phyloP scores from a whole-genome alignment of 768 basidiomycete genomes.

The Termitomyces sp. region DNA sequence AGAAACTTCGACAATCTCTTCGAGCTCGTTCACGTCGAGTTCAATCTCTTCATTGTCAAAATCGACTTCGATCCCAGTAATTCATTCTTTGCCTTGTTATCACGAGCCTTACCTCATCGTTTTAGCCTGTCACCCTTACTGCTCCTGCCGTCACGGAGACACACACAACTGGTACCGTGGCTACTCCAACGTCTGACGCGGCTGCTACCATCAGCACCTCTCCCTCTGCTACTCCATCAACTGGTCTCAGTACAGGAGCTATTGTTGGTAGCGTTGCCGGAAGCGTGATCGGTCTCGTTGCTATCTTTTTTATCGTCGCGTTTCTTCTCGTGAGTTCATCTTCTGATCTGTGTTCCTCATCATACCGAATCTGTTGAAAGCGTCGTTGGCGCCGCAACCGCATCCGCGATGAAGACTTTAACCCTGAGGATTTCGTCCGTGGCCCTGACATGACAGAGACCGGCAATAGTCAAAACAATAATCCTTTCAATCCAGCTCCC shows the following conservation, averaged over 20 bases:
- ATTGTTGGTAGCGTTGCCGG: conserved; percentile 35
- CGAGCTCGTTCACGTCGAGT: conserved; percentile 1
- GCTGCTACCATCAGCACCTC: conserved; percentile 14
- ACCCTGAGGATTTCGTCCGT: conserved; percentile 21
- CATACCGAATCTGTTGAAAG: conserved; percentile 14
- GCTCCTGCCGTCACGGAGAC: conserved; percentile 10
- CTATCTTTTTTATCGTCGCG: conserved; percentile 30
- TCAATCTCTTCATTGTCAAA: conserved; percentile 8
- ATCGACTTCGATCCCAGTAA: conserved; percentile 7
- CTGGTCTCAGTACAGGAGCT: conserved; percentile 31
- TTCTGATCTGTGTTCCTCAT: background rate
- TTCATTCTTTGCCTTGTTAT: background rate
- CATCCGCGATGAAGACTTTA: conserved; percentile 28
- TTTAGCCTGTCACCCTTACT: conserved; percentile 13
- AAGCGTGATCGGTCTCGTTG: conserved; percentile 30
- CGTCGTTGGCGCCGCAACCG: conserved; percentile 31
- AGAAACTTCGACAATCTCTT: background rate
- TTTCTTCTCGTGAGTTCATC: conserved; percentile 32
- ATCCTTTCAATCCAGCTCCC: conserved; percentile 18
- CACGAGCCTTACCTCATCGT: background rate
- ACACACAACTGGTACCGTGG: conserved; percentile 13
- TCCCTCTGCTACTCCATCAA: conserved; percentile 9
- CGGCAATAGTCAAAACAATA: conserved; percentile 15
- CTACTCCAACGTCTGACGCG: conserved; percentile 10
- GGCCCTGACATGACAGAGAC: conserved; percentile 18